These are phyloP conservation scores for Cyclotella distinguenda DNA, from an alignment of 108 stramenopile genomes.

Conservation along the genomic window DNA sequence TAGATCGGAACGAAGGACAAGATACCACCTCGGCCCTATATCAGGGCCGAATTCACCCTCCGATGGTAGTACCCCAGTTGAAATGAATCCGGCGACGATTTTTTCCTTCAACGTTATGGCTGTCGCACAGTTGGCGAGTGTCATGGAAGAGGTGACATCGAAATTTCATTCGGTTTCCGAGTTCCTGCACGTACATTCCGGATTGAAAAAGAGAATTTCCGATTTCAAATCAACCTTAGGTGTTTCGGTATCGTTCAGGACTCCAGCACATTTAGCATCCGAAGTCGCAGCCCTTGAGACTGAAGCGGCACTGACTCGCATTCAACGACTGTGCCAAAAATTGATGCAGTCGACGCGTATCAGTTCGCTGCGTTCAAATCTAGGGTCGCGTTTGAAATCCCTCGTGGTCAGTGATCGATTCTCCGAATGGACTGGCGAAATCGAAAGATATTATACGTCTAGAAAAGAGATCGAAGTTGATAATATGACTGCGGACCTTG, in stretches of 20 bases:
- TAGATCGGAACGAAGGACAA: constrained; percentile 25
- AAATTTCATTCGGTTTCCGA: background rate
- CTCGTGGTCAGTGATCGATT: constrained; percentile 11
- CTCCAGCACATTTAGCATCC: constrained; percentile 33
- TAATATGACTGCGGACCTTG: constrained; percentile 13
- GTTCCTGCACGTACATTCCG: constrained; percentile 8
- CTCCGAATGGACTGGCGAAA: constrained; percentile 13
- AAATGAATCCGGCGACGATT: constrained; percentile 28
- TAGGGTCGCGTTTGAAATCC: constrained; percentile 11
- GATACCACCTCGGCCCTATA: constrained; percentile 35
- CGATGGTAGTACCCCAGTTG: background rate
- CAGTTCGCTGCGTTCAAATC: constrained; percentile 17
- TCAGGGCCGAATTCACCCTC: background rate
- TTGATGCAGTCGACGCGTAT: constrained; percentile 13
- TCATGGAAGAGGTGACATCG: constrained; percentile 20
- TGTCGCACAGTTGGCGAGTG: constrained; percentile 29
- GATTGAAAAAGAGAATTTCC: constrained; percentile 3
- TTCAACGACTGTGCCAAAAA: constrained; percentile 14
- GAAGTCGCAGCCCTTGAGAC: constrained; percentile 43
- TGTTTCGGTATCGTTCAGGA: constrained; percentile 16
- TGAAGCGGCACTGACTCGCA: constrained; percentile 27
- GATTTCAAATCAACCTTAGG: constrained; percentile 3
- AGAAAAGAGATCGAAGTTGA: constrained; percentile 22
- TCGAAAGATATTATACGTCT: constrained; percentile 22
- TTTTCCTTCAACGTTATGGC: constrained; percentile 46